Evolutionary conservation across 192 early-diverging fungal species (phyloP).

Genomic region (Chytriomyces hyalinus): DNA sequence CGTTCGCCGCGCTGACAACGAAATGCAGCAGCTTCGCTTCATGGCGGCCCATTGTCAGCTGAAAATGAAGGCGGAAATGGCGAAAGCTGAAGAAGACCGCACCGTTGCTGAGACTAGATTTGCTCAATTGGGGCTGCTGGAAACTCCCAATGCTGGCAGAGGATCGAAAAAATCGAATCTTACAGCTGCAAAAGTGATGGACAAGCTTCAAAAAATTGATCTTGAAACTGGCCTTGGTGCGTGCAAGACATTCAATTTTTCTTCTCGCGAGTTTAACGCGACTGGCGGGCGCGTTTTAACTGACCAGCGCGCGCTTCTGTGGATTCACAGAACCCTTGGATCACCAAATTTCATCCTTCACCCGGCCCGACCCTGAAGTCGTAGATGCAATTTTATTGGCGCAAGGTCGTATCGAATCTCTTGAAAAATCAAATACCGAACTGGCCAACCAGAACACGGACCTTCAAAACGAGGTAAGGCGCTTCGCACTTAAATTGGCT

Average conservation of each 20-base stretch:
- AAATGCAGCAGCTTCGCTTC: constrained; percentile 53
- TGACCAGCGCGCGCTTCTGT: not conserved
- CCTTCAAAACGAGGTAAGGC: constrained; percentile 49
- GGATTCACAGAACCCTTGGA: constrained; percentile 44
- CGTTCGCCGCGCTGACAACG: constrained; percentile 38
- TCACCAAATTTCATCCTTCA: constrained; percentile 11
- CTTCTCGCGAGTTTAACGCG: not conserved
- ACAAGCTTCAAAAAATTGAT: constrained; percentile 63
- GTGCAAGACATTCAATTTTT: not conserved
- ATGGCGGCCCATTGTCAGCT: constrained; percentile 51
- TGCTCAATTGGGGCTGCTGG: constrained; percentile 40
- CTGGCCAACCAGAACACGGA: constrained; percentile 47
- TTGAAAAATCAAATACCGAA: constrained; percentile 38
- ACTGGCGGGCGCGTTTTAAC: not conserved
- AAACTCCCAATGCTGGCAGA: not conserved
- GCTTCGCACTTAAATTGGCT: constrained; percentile 24
- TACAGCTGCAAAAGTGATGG: constrained; percentile 48
- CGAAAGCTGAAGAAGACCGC: constrained; percentile 43
- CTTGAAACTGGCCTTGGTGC: constrained; percentile 58
- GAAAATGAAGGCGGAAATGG: constrained; percentile 45
- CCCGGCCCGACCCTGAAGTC: constrained; percentile 41
- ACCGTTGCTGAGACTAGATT: constrained; percentile 50
- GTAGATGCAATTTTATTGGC: constrained; percentile 44
- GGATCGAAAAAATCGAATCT: constrained; percentile 4
- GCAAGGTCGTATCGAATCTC: constrained; percentile 39